Evolutionary conservation across 371 early-diverging fungal genomes (phyloP), one percentile per base, ranked within the genome.

Genomic region (Choanephora cucurbitarum): DNA sequence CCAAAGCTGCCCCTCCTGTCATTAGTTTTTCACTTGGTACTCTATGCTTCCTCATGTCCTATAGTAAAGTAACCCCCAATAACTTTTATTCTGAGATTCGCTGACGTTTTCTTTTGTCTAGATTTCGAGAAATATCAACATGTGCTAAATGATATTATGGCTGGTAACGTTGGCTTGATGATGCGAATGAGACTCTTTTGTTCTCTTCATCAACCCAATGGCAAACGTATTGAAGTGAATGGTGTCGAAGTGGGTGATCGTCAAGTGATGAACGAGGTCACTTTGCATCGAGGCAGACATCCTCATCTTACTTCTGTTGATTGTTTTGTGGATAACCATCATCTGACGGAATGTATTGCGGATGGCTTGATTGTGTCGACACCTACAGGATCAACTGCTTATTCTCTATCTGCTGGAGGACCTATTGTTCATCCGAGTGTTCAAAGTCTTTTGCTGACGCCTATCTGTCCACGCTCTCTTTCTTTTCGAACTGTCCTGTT

Each of bases 341-440:
- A 86, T 55, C 66, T 96, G 44, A 97, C 96, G 10, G 89, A 91
- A 55, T 93, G 89, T 15, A 90, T 96, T 11, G 94, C 66, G 0
- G 70, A 70, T 66, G 79, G 91, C 2, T 64, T 92, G 19, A 87
- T 96, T 41, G 86, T 96, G 1, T 86, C 91, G 6, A 95, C 98
- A 4, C 96, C 97, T 0, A 96, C 97, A 7, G 97, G 97, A 4
- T 94, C 95, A 4, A 97, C 97, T 0, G 97, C 97, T 0, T 97
- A 97, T 67, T 91, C 92, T 2, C 75, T 96, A 32, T 92, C 93
- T 21, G 94, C 94, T 2, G 94, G 88, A 53, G 98, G 98, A 0
- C 93, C 96, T 0, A 90, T 97, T 52, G 90, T 95, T 17, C 98
- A 98, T 66, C 98, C 98, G 14, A 85, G 90, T 14, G 92, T 97